Conservation (phyloP, 2,329 filamentous ascomycete species). For the Huntiella abstrusa region DNA sequence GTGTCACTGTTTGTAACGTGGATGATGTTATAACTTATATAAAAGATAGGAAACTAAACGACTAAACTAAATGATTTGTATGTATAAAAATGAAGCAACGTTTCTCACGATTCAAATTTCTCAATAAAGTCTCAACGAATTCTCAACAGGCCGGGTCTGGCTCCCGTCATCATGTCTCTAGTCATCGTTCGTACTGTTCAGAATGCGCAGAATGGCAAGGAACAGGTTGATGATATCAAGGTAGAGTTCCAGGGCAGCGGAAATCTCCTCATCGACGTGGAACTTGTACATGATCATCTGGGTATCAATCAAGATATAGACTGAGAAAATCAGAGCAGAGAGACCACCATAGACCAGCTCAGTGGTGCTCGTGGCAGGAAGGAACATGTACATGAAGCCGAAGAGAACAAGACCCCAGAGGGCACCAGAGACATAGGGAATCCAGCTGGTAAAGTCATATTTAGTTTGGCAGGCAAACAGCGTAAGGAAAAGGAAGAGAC, state of each 20-base stretch:
- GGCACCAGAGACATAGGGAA: slow-evolving; percentile 79
- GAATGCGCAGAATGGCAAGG: slow-evolving; percentile 80
- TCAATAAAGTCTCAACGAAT: no score
- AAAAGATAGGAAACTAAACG: no score
- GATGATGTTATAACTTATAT: no score
- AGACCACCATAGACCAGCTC: slow-evolving; percentile 76
- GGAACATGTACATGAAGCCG: slow-evolving; percentile 79
- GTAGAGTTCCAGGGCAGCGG: slow-evolving; percentile 84
- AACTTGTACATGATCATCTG: slow-evolving; percentile 91
- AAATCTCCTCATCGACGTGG: slow-evolving; percentile 96
- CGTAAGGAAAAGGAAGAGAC: slow-evolving; percentile 61
- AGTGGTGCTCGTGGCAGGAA: slow-evolving; percentile 61
- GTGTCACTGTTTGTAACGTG: no score
- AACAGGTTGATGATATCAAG: slow-evolving; percentile 95
- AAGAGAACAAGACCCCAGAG: slow-evolving; percentile 86
- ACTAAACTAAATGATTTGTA: no score
- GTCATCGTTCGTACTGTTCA: slow-evolving; percentile 93
- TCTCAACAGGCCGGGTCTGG: no score
- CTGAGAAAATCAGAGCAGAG: slow-evolving; percentile 75
- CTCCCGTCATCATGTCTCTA: slow-evolving; percentile 23
- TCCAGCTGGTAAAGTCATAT: slow-evolving; percentile 96
- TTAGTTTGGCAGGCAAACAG: slow-evolving; percentile 92
- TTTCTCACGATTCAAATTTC: no score
- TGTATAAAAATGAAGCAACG: no score
- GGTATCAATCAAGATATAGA: slow-evolving; percentile 89